Base-by-base conservation (phyloP, 768 basidiomycete species). In the Phlebiopsis flavidoalba region DNA sequence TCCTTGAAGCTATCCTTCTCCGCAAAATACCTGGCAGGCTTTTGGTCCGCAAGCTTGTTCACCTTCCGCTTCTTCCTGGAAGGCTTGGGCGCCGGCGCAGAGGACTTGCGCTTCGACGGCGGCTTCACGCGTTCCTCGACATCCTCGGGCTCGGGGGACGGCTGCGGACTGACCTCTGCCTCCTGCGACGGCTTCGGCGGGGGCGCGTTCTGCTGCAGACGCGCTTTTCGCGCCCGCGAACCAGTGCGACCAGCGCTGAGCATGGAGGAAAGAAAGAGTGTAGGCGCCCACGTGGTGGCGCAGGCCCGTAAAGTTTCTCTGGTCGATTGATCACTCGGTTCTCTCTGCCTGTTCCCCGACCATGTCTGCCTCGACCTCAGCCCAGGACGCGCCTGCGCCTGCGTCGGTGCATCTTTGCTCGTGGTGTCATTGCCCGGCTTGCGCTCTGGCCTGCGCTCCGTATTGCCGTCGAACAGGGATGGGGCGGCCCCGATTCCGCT, bases 381-480 rank as follows among this genome's bases (percentile, higher is more conserved):
- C 65, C 21, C 14, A 68, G 15, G 19, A 70, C 26, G 62, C 72
- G 37, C 79, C 82, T 4, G 72, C 83, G 19, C 72, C 79, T 0
- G 68, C 78, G 5, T 79, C 84, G 11, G 69, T 92, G 47, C 81
- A n/a, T 92, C 60, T 95, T 97, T 66, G 95, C 95, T 12, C 86
- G 93, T 21, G 93, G 93, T 2, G 84, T 90, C 4, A 81, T 96
- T 60, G 87, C 94, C 24, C 83, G 94, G 57, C 81, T 98, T 53
- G 80, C 81, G 12, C 76, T 87, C 58, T 98, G 95, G 95, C 83
- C 91, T 49, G 91, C 87, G 2, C 82, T 98, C 26, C 87, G 88
- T 46, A 77, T 96, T 68, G 95, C 95, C 36, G 85, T 98, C 40
- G 84, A 89, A 63, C 84, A 94, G 66, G 75, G 77, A 64, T 96